Evolutionary conservation across 768 basidiomycete species (phyloP).

Genomic region (Filobasidium floriforme): DNA sequence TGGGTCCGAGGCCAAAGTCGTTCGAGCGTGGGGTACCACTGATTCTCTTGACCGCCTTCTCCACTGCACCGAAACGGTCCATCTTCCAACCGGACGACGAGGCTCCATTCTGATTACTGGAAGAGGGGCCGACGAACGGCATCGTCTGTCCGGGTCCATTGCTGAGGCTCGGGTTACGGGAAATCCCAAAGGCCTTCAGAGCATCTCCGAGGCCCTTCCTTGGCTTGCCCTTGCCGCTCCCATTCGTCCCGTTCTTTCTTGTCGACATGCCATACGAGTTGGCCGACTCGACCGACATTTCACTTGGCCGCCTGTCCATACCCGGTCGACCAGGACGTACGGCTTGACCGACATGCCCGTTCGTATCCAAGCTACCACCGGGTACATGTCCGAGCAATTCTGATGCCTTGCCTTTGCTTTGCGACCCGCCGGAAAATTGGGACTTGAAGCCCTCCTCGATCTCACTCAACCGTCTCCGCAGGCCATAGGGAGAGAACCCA

Average conservation of each 20-base stretch:
- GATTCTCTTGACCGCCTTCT: slow-evolving; percentile 21
- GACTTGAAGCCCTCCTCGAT: not conserved
- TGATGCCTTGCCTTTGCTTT: not conserved
- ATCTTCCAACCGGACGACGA: slow-evolving; percentile 1
- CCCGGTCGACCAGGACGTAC: not conserved
- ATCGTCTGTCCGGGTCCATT: not conserved
- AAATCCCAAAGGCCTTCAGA: not conserved
- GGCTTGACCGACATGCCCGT: not conserved
- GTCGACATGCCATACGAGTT: slow-evolving; percentile 10
- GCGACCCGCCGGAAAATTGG: not conserved
- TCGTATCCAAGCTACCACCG: too few species aligned
- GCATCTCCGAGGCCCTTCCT: slow-evolving; percentile 3
- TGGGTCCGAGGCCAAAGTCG: not conserved
- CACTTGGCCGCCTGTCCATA: slow-evolving; percentile 7
- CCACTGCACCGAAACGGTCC: not conserved
- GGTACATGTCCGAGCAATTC: not conserved
- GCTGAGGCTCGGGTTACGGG: not conserved
- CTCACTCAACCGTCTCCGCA: slow-evolving; percentile 3
- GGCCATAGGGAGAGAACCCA: slow-evolving; percentile 1
- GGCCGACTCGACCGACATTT: slow-evolving; percentile 5
- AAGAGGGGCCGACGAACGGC: not conserved
- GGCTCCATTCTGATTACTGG: not conserved
- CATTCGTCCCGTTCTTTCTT: not conserved
- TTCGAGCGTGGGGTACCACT: slow-evolving; percentile 12
- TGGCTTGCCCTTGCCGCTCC: not conserved